These are phyloP conservation scores for Quercus phellos DNA, from an alignment of 331 rosid species.

Conservation along the genomic window DNA sequence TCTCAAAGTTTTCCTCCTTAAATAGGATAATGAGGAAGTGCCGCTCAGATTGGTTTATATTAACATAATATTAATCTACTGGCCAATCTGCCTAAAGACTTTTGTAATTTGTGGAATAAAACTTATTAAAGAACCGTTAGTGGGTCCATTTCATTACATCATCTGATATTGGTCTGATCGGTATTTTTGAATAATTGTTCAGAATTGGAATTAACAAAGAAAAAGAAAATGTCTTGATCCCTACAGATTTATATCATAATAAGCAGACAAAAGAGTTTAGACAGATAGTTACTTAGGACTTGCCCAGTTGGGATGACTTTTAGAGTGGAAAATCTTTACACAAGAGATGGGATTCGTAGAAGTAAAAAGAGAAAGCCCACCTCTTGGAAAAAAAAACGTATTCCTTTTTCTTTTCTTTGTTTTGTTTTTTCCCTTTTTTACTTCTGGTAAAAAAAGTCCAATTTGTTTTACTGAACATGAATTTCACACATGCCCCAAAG, in stretches of 20 bases:
- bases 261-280: slow-evolving; percentile 26
- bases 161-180: slow-evolving; percentile 12
- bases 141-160: slow-evolving; percentile 36
- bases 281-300: slow-evolving; percentile 33
- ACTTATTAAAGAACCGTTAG: slow-evolving; percentile 17
- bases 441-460: too few species aligned
- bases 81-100: slow-evolving; percentile 29
- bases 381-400: neutral
- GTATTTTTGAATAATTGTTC: slow-evolving; percentile 29
- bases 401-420: neutral
- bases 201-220: slow-evolving; percentile 23
- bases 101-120: slow-evolving; percentile 9
- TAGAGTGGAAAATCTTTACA: slow-evolving; percentile 13
- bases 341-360: slow-evolving; percentile 15
- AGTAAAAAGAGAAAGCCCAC: slow-evolving; percentile 29
- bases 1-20: slow-evolving; percentile 4
- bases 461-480: too few species aligned
- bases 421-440: neutral
- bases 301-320: slow-evolving; percentile 34
- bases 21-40: slow-evolving; percentile 23
- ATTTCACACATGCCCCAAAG: too few species aligned
- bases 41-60: slow-evolving; percentile 20
- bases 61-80: slow-evolving; percentile 6
- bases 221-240: slow-evolving; percentile 28
- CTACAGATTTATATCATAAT: slow-evolving; percentile 15